Evolutionary conservation across 2,329 filamentous ascomycete genomes (phyloP), one percentile per base, ranked within the genome.

Genomic region (Pseudogymnoascus verrucosus): DNA sequence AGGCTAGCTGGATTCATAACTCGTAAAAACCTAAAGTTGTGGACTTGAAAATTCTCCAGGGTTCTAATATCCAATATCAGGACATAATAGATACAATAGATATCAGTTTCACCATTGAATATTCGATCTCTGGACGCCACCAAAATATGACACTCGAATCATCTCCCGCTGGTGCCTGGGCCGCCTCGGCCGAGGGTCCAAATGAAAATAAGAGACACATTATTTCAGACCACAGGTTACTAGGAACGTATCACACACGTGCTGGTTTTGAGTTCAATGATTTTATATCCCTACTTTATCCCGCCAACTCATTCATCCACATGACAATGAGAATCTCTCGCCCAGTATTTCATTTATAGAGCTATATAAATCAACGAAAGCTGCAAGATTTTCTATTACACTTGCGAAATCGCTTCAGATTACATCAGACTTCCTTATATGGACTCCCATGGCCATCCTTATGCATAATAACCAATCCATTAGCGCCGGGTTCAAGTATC

Each of bases 401-500:
- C 47, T n/a, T 11, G 2, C 2, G 3, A 16, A 31, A 31, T 34
- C 16, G 2, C 51, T 19, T 34, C 26, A 2, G 4, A 6, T 34
- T 19, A 34, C 28, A 57, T 57, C 11, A 57, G n/a, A 7, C 16
- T 6, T 1, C 28, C 28, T 57, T 57, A 19, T 57, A 57, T 34
- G 51, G 51, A 57, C 51, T 57, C 28, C 51, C 51, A 34, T 34
- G 5, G n/a, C 51, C 51, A 57, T 57, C 51, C 51, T 57, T 57
- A 6, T 57, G 28, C 51, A 57, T 57, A 7, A 57, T 57, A 34
- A 21, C 28, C 26, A 57, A 14, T 2, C 51, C 51, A 21, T 57
- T 57, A 3, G 28, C 51, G 4, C 28, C 28, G 0, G 51, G 51
- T 12, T 10, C 8, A 61, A 68, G 10, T n/a, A 68, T 36, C 61